Conservation (phyloP, 192 early-diverging fungal genomes). For the Coemansia reversa region DNA sequence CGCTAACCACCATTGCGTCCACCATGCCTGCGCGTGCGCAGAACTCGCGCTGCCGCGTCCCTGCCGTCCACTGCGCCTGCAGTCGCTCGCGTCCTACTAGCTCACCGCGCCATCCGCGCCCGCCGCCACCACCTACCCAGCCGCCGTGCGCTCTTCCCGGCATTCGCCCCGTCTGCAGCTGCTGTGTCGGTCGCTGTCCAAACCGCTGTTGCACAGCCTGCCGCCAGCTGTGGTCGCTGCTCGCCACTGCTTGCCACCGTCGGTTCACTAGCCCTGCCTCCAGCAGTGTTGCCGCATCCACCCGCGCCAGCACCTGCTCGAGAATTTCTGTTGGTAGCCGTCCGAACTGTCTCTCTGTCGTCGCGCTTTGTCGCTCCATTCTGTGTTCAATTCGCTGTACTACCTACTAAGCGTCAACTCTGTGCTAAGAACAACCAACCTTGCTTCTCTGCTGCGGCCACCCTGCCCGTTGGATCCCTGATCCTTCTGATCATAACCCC, state of each 20-base stretch:
- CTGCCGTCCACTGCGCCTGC: constrained; percentile 14
- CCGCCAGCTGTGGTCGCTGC: constrained; percentile 39
- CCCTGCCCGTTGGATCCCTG: background rate
- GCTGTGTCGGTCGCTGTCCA: constrained; percentile 18
- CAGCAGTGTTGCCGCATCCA: constrained; percentile 19
- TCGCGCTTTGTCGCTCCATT: background rate
- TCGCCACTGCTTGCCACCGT: constrained; percentile 21
- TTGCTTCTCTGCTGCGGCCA: background rate
- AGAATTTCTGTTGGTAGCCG: constrained; percentile 32
- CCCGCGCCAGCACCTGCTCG: constrained; percentile 16
- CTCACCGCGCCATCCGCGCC: constrained; percentile 27
- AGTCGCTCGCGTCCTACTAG: constrained; percentile 14
- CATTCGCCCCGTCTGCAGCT: constrained; percentile 12
- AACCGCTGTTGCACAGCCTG: constrained; percentile 20
- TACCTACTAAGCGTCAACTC: background rate
- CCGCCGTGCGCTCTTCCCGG: constrained; percentile 1
- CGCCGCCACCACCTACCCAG: background rate
- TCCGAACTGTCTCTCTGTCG: background rate
- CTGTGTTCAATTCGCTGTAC: background rate
- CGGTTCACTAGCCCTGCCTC: constrained; percentile 22
- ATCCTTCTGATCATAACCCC: background rate
- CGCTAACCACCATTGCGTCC: constrained; percentile 22
- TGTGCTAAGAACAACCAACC: background rate
- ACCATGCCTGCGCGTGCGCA: constrained; percentile 17
- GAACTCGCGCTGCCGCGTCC: constrained; percentile 16